Percentiles rank a stretch among this genome's conserved stretches.
Conservation (phyloP, 2,329 filamentous ascomycete species). For the Fusarium sp. region DNA sequence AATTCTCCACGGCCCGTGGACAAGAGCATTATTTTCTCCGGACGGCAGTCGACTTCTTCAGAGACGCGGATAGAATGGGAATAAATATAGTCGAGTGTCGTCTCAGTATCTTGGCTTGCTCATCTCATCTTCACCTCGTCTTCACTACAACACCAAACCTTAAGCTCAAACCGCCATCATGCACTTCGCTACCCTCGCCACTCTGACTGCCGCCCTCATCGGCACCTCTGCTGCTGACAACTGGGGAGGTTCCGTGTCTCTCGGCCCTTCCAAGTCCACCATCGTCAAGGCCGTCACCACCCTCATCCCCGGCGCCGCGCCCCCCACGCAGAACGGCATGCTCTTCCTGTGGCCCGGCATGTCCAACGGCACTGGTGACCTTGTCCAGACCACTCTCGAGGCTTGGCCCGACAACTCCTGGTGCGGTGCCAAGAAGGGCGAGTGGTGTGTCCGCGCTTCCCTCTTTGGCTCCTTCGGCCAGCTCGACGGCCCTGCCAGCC, state of each 20-base stretch:
- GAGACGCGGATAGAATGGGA: background rate
- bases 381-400: constrained; percentile 37
- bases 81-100: background rate
- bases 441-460: constrained; percentile 37
- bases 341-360: constrained; percentile 37
- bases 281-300: constrained; percentile 39
- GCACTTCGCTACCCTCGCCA: constrained; percentile 21
- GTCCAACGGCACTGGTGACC: constrained; percentile 38
- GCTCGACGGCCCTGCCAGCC: constrained; percentile 22
- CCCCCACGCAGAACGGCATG: constrained; percentile 25
- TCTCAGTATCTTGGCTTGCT: background rate
- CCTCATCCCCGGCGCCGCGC: constrained; percentile 27
- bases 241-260: constrained; percentile 37
- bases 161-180: constrained; percentile 2
- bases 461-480: constrained; percentile 36
- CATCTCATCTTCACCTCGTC: constrained; percentile 1
- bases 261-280: constrained; percentile 35
- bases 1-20: constrained; percentile 16
- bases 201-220: constrained; percentile 23
- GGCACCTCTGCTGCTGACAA: constrained; percentile 21
- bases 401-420: constrained; percentile 37
- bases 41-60: background rate
- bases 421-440: constrained; percentile 30
- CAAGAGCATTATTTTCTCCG: background rate
- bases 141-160: background rate